Conservation (phyloP, 2,329 filamentous ascomycete species). For the Cryphonectria nitschkei region DNA sequence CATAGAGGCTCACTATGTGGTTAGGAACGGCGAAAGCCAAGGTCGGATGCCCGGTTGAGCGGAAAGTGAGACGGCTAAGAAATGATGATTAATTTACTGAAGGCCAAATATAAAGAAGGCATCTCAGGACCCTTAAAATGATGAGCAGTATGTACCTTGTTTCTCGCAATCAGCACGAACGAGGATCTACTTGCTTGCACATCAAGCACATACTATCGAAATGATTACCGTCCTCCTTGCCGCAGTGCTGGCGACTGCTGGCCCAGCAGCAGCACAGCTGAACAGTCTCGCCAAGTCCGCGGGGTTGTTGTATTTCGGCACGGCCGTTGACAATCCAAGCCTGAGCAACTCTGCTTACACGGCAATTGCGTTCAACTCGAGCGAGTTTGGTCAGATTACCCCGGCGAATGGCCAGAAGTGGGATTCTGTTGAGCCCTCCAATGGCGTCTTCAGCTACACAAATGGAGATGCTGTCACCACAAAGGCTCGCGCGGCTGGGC, state of each 20-base stretch:
- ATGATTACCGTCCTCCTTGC: slow-evolving; percentile 11
- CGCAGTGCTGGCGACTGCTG: slow-evolving; percentile 1
- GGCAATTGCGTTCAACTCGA: slow-evolving; percentile 55
- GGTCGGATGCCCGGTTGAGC: background rate
- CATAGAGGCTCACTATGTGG: background rate
- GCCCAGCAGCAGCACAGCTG: slow-evolving; percentile 29
- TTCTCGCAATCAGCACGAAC: background rate
- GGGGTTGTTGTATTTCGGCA: slow-evolving; percentile 59
- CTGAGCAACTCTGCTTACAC: slow-evolving; percentile 58
- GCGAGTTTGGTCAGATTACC: slow-evolving; percentile 67
- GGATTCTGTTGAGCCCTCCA: slow-evolving; percentile 63
- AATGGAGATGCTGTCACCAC: slow-evolving; percentile 57
- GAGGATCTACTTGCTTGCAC: too few species aligned
- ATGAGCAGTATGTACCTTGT: background rate
- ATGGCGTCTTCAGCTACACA: slow-evolving; percentile 60
- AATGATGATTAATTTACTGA: background rate
- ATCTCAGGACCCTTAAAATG: background rate
- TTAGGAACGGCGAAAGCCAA: background rate
- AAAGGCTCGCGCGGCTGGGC: slow-evolving; percentile 50
- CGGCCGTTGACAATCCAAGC: slow-evolving; percentile 63
- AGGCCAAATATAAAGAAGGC: background rate
- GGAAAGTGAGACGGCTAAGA: slow-evolving; percentile 3
- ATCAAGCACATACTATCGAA: background rate
- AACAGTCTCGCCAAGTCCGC: slow-evolving; percentile 24
- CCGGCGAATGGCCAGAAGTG: slow-evolving; percentile 68